These are phyloP conservation scores for Asterophora parasitica DNA, from an alignment of 768 basidiomycete genomes.

Conservation along the genomic window DNA sequence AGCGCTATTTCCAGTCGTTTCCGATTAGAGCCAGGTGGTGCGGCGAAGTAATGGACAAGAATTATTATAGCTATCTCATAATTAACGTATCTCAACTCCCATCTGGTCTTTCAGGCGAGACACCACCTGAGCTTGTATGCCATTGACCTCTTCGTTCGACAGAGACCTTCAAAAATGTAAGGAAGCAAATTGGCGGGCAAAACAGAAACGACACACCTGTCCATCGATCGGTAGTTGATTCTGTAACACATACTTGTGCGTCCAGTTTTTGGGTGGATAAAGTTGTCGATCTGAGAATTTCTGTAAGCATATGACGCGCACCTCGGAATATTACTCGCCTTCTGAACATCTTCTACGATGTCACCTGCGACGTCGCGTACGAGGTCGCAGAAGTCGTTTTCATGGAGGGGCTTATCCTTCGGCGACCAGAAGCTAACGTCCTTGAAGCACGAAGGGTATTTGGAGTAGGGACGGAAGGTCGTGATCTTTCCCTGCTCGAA, in stretches of 20 bases:
- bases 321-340: slow-evolving; percentile 41
- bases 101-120: slow-evolving; percentile 54
- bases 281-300: slow-evolving; percentile 74
- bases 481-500: slow-evolving; percentile 74
- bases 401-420: slow-evolving; percentile 57
- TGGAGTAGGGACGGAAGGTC: slow-evolving; percentile 87
- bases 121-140: slow-evolving; percentile 62
- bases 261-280: slow-evolving; percentile 83
- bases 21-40: slow-evolving; percentile 5
- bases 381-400: slow-evolving; percentile 96
- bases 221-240: slow-evolving; percentile 95
- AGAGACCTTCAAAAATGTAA: slow-evolving; percentile 53
- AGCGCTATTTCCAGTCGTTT: slow-evolving; percentile 7
- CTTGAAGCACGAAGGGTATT: slow-evolving; percentile 89
- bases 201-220: slow-evolving; percentile 48
- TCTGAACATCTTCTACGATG: slow-evolving; percentile 83
- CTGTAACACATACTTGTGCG: slow-evolving; percentile 82
- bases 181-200: neutral
- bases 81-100: slow-evolving; percentile 83
- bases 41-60: slow-evolving; percentile 17
- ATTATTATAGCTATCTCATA: slow-evolving; percentile 18
- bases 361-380: slow-evolving; percentile 92
- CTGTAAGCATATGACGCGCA: neutral
- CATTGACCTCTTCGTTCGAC: slow-evolving; percentile 85
- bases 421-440: slow-evolving; percentile 94